These are phyloP conservation scores for Medicago ruthenica DNA, from an alignment of 306 rosid genomes.

Conservation along the genomic window DNA sequence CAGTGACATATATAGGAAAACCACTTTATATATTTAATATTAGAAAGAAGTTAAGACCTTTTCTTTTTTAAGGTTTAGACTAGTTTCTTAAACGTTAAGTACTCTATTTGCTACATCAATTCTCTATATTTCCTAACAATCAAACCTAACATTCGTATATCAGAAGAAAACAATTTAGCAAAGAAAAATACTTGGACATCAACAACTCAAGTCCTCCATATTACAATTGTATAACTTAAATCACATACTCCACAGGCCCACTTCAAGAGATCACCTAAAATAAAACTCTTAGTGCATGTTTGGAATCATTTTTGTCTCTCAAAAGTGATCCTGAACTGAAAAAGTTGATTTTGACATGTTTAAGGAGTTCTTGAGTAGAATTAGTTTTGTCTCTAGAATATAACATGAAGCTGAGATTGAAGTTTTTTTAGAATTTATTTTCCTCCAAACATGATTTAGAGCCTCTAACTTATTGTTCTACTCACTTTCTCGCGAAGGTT, in stretches of 20 bases:
- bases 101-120: slow-evolving; percentile 18
- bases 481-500: not conserved
- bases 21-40: not conserved
- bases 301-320: not conserved
- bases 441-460: not conserved
- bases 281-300: not conserved
- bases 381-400: not conserved
- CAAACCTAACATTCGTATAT: slow-evolving; percentile 38
- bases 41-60: slow-evolving; percentile 13
- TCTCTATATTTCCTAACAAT: slow-evolving; percentile 9
- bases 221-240: not conserved
- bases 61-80: slow-evolving; percentile 22
- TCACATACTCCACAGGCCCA: slow-evolving; percentile 25
- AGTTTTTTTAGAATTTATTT: not conserved
- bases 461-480: not conserved
- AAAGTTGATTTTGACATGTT: not conserved
- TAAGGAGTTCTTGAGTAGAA: not conserved
- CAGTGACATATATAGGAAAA: slow-evolving; percentile 1
- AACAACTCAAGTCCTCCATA: slow-evolving; percentile 12
- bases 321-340: not conserved
- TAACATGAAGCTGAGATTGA: not conserved
- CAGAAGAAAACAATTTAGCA: slow-evolving; percentile 35
- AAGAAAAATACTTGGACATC: slow-evolving; percentile 7
- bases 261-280: slow-evolving; percentile 19
- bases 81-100: slow-evolving; percentile 42